Percentiles rank a stretch among this genome's conserved stretches.
Conservation (phyloP, 768 basidiomycete species). For the Mycena amicta region DNA sequence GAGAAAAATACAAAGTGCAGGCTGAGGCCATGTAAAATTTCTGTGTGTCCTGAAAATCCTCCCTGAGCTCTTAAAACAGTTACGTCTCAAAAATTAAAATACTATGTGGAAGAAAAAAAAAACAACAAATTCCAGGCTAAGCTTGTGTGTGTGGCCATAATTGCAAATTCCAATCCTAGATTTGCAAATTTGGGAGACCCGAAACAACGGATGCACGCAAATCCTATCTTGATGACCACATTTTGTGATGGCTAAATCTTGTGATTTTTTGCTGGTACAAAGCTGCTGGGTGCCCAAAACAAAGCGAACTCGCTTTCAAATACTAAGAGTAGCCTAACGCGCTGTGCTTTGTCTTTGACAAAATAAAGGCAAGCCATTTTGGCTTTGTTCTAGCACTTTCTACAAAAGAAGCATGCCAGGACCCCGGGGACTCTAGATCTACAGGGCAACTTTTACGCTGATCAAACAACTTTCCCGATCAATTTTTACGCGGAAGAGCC, state of each 20-base stretch:
- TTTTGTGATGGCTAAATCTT: too few relatives aligned
- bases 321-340: too few relatives aligned
- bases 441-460: neutral
- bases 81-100: too few relatives aligned
- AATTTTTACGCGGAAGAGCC: neutral
- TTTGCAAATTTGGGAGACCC: neutral
- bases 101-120: neutral
- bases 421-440: neutral
- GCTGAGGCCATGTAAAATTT: too few relatives aligned
- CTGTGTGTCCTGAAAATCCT: too few relatives aligned
- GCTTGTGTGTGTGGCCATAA: neutral
- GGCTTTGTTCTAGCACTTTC: neutral
- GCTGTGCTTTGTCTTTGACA: too few relatives aligned
- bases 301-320: too few relatives aligned
- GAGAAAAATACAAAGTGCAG: too few relatives aligned
- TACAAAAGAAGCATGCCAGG: neutral
- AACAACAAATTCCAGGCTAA: neutral
- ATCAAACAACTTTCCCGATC: neutral
- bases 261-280: too few relatives aligned
- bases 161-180: neutral
- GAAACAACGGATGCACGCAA: neutral
- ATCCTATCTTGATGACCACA: too few relatives aligned
- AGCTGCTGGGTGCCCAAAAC: too few relatives aligned
- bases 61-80: too few relatives aligned
- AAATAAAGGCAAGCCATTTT: neutral